Evolutionary conservation across 1,284 basidiomycete genomes (phyloP).

Genomic region (Pseudozyma pruni): DNA sequence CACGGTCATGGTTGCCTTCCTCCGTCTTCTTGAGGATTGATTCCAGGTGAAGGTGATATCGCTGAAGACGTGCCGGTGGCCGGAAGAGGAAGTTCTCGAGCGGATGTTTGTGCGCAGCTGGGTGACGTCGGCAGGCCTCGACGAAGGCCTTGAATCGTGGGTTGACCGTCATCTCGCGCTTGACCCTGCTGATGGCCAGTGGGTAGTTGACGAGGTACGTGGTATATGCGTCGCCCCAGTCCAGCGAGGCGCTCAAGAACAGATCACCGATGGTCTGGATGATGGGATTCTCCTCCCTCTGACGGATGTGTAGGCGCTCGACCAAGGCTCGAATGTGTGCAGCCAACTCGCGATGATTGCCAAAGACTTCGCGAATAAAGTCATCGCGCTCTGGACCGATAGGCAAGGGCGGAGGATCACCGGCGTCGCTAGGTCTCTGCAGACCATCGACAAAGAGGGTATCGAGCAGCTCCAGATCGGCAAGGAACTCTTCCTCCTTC

Average conservation of each 20-base stretch:
- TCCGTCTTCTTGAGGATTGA: slow-evolving; percentile 75
- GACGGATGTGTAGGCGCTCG: slow-evolving; percentile 85
- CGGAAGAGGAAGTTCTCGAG: slow-evolving; percentile 86
- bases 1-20: slow-evolving; percentile 50
- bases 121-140: slow-evolving; percentile 79
- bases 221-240: slow-evolving; percentile 87
- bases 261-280: slow-evolving; percentile 89
- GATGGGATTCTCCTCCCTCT: slow-evolving; percentile 85
- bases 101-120: slow-evolving; percentile 81
- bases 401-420: slow-evolving; percentile 58
- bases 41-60: slow-evolving; percentile 86
- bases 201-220: slow-evolving; percentile 86
- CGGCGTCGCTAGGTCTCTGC: slow-evolving; percentile 45
- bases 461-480: slow-evolving; percentile 87
- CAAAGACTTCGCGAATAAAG: slow-evolving; percentile 87
- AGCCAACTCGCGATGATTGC: slow-evolving; percentile 84
- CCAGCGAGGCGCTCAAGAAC: slow-evolving; percentile 85
- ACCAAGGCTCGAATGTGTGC: slow-evolving; percentile 83
- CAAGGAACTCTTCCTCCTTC: slow-evolving; percentile 89
- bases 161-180: slow-evolving; percentile 84
- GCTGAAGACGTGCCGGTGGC: slow-evolving; percentile 87
- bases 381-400: slow-evolving; percentile 73
- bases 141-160: slow-evolving; percentile 84
- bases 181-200: slow-evolving; percentile 83
- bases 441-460: slow-evolving; percentile 51